phyloP scores from a whole-genome alignment of 2,329 filamentous ascomycete genomes.

The Drechmeria coniospora region DNA sequence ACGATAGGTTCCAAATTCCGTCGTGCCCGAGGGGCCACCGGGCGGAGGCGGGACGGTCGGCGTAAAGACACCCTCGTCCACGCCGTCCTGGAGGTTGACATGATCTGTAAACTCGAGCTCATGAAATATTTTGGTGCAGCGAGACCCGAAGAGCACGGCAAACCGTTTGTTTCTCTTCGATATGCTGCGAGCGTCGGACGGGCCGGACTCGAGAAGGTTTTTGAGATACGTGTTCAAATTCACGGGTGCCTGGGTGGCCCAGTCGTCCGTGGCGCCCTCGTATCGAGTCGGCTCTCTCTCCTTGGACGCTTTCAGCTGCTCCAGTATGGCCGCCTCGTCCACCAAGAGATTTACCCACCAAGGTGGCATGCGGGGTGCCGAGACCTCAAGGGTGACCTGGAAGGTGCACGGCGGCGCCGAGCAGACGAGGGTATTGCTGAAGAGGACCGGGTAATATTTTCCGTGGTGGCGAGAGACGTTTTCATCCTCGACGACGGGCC shows the following conservation, averaged over 20 bases:
- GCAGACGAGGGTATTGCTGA: constrained; percentile 24
- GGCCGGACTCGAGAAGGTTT: constrained; percentile 27
- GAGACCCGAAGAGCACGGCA: constrained; percentile 33
- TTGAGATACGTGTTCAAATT: constrained; percentile 37
- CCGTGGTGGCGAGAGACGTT: constrained; percentile 10
- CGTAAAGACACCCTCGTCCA: constrained; percentile 22
- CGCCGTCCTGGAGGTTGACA: constrained; percentile 19
- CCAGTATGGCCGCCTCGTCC: constrained; percentile 27
- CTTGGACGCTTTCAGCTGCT: constrained; percentile 23
- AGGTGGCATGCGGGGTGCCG: constrained; percentile 28
- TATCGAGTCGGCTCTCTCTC: constrained; percentile 33
- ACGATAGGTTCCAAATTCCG: constrained; percentile 24
- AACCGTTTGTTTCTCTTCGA: constrained; percentile 43
- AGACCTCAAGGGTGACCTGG: constrained; percentile 30
- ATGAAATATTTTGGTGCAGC: constrained; percentile 32
- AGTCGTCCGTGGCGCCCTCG: constrained; percentile 23
- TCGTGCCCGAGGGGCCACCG: constrained; percentile 17
- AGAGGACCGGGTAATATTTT: constrained; percentile 24
- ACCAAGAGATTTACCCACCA: constrained; percentile 27
- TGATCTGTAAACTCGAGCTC: constrained; percentile 33
- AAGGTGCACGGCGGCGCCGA: constrained; percentile 26
- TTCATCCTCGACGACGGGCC: constrained; percentile 13
- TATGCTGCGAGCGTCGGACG: constrained; percentile 26
- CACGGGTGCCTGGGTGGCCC: constrained; percentile 22
- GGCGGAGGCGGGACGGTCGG: constrained; percentile 18